Conservation (phyloP, 2,329 filamentous ascomycete species). For the Cladosporium oxysporum region DNA sequence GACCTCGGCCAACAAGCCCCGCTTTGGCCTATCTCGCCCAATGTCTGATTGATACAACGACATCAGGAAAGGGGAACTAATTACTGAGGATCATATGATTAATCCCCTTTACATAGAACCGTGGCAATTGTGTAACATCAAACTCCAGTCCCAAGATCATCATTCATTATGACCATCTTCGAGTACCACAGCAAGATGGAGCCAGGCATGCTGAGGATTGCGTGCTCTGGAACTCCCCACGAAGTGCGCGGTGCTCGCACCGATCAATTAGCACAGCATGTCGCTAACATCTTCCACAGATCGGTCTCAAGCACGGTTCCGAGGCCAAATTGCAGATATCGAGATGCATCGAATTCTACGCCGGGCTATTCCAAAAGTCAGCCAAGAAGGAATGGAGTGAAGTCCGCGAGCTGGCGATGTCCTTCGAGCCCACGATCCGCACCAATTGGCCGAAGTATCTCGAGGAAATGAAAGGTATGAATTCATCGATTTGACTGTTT, state of each 20-base stretch:
- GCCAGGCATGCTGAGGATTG: slow-evolving; percentile 38
- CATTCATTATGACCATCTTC: not conserved
- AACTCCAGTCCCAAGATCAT: not conserved
- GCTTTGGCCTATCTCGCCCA: slow-evolving; percentile 4
- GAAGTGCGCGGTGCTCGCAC: slow-evolving; percentile 36
- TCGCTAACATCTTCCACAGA: slow-evolving; percentile 38
- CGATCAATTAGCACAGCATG: not conserved
- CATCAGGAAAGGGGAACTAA: not conserved
- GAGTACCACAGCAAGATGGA: slow-evolving; percentile 27
- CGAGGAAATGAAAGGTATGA: slow-evolving; percentile 44
- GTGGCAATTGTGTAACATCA: not conserved
- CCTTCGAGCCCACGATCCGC: slow-evolving; percentile 50
- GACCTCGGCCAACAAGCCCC: slow-evolving; percentile 15
- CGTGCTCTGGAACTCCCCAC: slow-evolving; percentile 47
- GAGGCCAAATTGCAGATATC: slow-evolving; percentile 43
- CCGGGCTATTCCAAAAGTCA: slow-evolving; percentile 49
- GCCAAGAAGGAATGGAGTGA: slow-evolving; percentile 49
- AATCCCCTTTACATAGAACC: not conserved
- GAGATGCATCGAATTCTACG: slow-evolving; percentile 51
- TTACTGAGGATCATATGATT: not conserved
- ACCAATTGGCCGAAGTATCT: slow-evolving; percentile 46
- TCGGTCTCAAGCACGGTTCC: slow-evolving; percentile 51
- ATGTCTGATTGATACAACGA: not conserved
- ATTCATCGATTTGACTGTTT: not conserved
- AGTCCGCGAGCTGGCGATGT: slow-evolving; percentile 48